Evolutionary conservation across 768 basidiomycete species (phyloP).

Genomic region (Lactarius hatsudake): DNA sequence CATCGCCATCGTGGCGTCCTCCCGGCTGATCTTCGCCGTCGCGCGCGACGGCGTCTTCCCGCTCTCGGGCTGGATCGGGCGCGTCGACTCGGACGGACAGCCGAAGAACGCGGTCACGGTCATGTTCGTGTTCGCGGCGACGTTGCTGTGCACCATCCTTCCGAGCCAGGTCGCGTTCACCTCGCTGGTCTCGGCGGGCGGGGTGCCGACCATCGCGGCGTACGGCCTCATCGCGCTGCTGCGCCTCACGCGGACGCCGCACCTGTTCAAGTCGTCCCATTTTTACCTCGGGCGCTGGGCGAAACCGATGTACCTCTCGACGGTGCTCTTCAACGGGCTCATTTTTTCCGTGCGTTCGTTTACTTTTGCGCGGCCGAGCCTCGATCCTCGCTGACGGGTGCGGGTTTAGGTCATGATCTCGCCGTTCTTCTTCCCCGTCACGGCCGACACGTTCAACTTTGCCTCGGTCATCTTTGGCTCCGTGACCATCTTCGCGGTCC

Average conservation of each 20-base stretch:
- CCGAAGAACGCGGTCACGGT: conserved; percentile 85
- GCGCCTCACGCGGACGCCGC: conserved; percentile 73
- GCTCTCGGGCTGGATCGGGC: conserved; percentile 76
- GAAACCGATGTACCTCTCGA: conserved; percentile 64
- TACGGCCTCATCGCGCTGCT: conserved; percentile 81
- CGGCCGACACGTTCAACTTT: conserved; percentile 77
- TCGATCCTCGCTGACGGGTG: not conserved
- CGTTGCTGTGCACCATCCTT: conserved; percentile 80
- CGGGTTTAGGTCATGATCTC: conserved; percentile 67
- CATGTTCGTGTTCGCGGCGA: conserved; percentile 75
- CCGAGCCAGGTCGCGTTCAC: conserved; percentile 92
- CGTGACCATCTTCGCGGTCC: conserved; percentile 72
- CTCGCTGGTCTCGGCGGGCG: conserved; percentile 84
- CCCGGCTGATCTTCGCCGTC: conserved; percentile 85
- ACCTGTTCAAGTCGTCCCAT: conserved; percentile 67
- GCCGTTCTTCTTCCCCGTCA: conserved; percentile 85
- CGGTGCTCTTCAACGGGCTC: conserved; percentile 69
- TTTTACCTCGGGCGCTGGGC: conserved; percentile 69
- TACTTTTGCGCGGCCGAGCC: not conserved
- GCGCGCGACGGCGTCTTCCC: conserved; percentile 94
- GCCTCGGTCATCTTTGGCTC: conserved; percentile 75
- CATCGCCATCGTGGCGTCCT: conserved; percentile 83
- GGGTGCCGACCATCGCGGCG: conserved; percentile 82
- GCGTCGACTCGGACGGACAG: conserved; percentile 66
- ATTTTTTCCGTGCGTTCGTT: conserved; percentile 61